Evolutionary conservation across 169 alveolate species (phyloP).

Genomic region (Plasmodium coatneyi): DNA sequence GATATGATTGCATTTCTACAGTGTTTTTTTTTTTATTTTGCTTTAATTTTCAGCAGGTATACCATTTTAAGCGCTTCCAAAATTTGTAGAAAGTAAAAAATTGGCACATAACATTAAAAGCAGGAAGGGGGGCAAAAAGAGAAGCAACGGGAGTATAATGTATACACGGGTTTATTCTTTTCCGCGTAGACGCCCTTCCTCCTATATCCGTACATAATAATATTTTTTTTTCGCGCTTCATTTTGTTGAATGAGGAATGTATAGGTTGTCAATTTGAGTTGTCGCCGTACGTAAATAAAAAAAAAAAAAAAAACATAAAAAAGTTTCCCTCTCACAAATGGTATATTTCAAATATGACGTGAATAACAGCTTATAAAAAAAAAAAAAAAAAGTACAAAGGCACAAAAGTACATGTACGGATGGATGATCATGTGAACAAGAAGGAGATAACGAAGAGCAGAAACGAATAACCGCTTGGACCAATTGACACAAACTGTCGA

Average conservation of each 20-base stretch:
- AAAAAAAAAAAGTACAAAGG: not conserved
- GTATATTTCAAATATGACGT: not conserved
- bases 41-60: not conserved
- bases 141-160: not conserved
- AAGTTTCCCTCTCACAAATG: not conserved
- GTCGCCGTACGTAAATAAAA: not conserved
- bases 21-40: not conserved
- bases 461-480: not conserved
- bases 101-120: not conserved
- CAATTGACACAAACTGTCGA: not conserved
- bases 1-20: not conserved
- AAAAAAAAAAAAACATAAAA: not conserved
- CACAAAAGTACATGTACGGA: not conserved
- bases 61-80: not conserved
- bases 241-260: not conserved
- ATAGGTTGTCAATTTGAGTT: not conserved
- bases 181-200: not conserved
- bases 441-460: not conserved
- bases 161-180: not conserved
- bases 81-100: not conserved
- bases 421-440: not conserved
- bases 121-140: not conserved
- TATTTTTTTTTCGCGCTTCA: not conserved
- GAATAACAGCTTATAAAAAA: not conserved
- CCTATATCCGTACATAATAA: not conserved